These are phyloP conservation scores for Globisporangium nagaii DNA, from an alignment of 352 stramenopile genomes.

Conservation along the genomic window DNA sequence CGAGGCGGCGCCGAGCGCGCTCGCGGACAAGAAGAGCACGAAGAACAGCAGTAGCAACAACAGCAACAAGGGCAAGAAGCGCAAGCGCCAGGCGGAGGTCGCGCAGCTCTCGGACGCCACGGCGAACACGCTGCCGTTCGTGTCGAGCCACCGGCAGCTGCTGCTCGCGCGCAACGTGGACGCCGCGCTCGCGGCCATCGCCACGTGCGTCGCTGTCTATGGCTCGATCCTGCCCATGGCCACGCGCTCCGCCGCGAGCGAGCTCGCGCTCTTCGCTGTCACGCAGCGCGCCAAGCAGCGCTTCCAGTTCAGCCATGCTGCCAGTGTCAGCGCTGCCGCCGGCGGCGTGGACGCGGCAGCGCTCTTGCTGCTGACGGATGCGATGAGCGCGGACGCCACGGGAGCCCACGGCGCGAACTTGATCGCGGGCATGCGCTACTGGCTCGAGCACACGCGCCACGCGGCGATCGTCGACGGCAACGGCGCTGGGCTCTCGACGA, in stretches of 20 bases:
- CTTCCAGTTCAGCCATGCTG: constrained; percentile 1
- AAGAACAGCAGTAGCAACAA: constrained; percentile 8
- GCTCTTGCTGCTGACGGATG: constrained; percentile 49
- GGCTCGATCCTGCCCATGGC: constrained; percentile 46
- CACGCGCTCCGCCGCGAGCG: constrained; percentile 32
- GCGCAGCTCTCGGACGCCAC: constrained; percentile 39
- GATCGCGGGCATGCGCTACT: constrained; percentile 50
- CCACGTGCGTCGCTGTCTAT: constrained; percentile 53
- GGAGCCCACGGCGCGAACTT: constrained; percentile 54
- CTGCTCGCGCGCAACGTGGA: constrained; percentile 39
- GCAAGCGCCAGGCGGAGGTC: constrained; percentile 63
- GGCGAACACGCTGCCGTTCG: constrained; percentile 29
- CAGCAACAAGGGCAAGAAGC: constrained; percentile 75
- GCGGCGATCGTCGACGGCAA: constrained; percentile 10
- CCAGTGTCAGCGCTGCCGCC: not conserved
- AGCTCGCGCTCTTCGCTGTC: constrained; percentile 37
- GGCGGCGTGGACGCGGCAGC: constrained; percentile 32
- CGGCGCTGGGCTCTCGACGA: constrained; percentile 21
- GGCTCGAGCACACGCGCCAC: constrained; percentile 24
- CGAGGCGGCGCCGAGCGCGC: not conserved
- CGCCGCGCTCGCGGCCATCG: constrained; percentile 43
- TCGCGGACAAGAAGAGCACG: constrained; percentile 10
- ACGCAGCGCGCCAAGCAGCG: constrained; percentile 26
- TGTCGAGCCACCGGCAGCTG: constrained; percentile 47
- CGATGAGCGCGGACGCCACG: constrained; percentile 40